phyloP scores from a whole-genome alignment of 306 rosid species.

The Malus asiatica region DNA sequence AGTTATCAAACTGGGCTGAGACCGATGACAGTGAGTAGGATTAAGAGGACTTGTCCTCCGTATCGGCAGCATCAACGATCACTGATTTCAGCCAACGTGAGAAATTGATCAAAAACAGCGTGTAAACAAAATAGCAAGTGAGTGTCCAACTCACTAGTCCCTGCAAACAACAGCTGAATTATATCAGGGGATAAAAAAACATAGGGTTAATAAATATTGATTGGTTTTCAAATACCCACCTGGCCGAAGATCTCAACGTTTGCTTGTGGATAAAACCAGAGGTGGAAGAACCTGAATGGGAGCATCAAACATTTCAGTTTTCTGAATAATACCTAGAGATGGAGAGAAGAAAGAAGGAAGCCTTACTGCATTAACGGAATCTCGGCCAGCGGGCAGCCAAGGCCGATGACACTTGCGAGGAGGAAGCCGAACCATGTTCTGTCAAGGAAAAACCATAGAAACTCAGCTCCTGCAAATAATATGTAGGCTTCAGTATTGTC shows the following conservation, averaged over 20 bases:
- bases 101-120: conserved; percentile 25
- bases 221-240: conserved; percentile 15
- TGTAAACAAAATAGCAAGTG: conserved; percentile 45
- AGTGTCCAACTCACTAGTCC: conserved; percentile 50
- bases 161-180: conserved; percentile 20
- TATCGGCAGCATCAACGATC: not conserved
- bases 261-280: conserved; percentile 47
- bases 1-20: not conserved
- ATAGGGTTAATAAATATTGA: not conserved
- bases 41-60: conserved; percentile 7
- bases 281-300: conserved; percentile 38
- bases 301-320: not conserved
- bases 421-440: conserved; percentile 67
- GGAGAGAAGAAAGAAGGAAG: not conserved
- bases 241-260: conserved; percentile 37
- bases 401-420: conserved; percentile 60
- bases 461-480: conserved; percentile 69
- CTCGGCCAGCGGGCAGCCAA: conserved; percentile 46
- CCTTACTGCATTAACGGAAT: conserved; percentile 45
- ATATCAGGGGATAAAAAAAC: not conserved
- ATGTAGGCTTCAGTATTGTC: conserved; percentile 63
- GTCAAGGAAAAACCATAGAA: conserved; percentile 60
- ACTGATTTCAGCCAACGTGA: conserved; percentile 36
- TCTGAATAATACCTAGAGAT: not conserved
- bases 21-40: not conserved